Base-by-base conservation (phyloP, 2,329 filamentous ascomycete genomes). In the Talaromyces sp. region DNA sequence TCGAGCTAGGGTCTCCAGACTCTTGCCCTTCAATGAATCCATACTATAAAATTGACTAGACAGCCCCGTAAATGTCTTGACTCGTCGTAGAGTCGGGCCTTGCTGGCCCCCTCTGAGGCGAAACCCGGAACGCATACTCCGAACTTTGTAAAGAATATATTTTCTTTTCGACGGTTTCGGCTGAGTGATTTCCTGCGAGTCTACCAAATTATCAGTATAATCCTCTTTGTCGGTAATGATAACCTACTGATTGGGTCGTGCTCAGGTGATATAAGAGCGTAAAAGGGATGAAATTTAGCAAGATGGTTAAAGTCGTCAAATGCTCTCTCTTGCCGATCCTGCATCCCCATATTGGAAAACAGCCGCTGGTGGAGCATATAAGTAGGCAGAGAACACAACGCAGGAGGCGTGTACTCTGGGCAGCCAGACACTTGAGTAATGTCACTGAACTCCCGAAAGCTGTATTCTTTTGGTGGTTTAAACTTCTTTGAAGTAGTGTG, bases 1-100 rank as follows among this genome's bases (percentile, higher is more conserved):
- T 12, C 75, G 74, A 52, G 75, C 69, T 21, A 80, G 67, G n/a
- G 68, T 71, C 56, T 79, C 76, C 17, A 80, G 50, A 12, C 68
- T 65, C 53, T 65, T 74, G n/a, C 72, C 74, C 52, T 64, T 69
- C 56, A 79, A 62, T 11, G 71, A 70, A 48, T 68, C 68, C 65
- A 75, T 72, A 7, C 66, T 65, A 52, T 63, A 62, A 11, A 66
- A 62, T 26, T 68, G 69, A 59, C 59, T 62, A 7, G 67, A 58
- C 9, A 77, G 60, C 48, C 66, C 70, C 6, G 70, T 70, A 56
- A 78, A 70, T 17, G 75, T 77, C 64, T 71, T 78, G 56, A 73
- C 75, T 35, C 73, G 74, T 41, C 74, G 72, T 43, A 78, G 58
- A 17, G 64, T 71, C 1, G 64, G 64, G 9, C 62, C 64, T 21